phyloP scores from a whole-genome alignment of 2,329 filamentous ascomycete species.

The Pestalotiopsis fici region DNA sequence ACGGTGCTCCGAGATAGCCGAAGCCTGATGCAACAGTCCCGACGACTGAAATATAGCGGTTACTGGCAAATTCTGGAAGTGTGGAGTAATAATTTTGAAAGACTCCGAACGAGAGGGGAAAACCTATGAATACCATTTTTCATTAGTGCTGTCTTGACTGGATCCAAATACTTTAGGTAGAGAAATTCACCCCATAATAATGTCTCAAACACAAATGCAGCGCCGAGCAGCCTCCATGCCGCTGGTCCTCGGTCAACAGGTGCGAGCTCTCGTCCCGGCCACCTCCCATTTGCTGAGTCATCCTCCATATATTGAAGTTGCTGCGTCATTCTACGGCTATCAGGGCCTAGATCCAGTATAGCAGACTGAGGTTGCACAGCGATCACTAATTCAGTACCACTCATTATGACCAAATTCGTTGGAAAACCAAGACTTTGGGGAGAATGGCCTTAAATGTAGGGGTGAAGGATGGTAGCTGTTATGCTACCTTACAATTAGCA shows the following conservation, averaged over 20 bases:
- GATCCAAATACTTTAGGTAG: no score
- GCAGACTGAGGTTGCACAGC: not conserved
- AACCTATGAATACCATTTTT: constrained; percentile 18
- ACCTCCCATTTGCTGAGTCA: not conserved
- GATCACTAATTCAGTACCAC: constrained; percentile 9
- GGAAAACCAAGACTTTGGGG: not conserved
- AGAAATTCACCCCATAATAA: constrained; percentile 22
- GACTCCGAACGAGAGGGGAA: constrained; percentile 30
- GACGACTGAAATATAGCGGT: constrained; percentile 25
- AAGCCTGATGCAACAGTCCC: constrained; percentile 30
- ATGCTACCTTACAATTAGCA: no score
- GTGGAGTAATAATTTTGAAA: constrained; percentile 30
- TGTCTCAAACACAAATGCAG: constrained; percentile 26
- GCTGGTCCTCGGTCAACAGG: constrained; percentile 23
- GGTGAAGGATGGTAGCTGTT: no score
- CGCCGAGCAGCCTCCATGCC: constrained; percentile 25
- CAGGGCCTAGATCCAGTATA: not conserved
- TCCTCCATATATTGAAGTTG: constrained; percentile 3
- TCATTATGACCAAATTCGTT: not conserved
- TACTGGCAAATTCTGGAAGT: constrained; percentile 25
- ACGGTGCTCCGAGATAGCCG: constrained; percentile 33
- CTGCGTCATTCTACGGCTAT: not conserved
- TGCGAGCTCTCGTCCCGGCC: constrained; percentile 14
- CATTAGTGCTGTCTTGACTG: not conserved
- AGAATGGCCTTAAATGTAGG: not conserved